These are phyloP conservation scores for Boletus calvinii DNA, from an alignment of 1,284 basidiomycete species.

Conservation along the genomic window DNA sequence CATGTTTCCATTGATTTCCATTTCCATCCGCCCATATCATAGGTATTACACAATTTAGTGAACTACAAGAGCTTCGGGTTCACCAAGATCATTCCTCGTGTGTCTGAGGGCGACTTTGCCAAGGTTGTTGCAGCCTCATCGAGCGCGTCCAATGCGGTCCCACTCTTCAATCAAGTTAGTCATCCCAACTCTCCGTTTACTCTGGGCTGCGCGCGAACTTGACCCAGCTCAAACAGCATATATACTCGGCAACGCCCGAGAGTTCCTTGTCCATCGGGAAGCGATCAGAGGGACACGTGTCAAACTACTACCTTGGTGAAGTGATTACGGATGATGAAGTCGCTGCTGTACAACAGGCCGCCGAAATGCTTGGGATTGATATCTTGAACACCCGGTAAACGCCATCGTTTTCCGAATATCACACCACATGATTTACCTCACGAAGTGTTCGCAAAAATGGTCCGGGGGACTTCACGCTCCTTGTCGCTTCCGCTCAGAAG, in stretches of 20 bases:
- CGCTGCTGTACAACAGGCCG: constrained; percentile 65
- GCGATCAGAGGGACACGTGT: constrained; percentile 69
- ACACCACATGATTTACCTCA: neutral
- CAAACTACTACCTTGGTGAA: constrained; percentile 80
- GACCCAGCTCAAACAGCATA: constrained; percentile 63
- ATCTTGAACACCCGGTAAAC: constrained; percentile 78
- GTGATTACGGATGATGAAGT: constrained; percentile 73
- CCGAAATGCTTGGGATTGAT: constrained; percentile 70
- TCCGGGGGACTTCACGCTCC: constrained; percentile 57
- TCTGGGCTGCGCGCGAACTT: constrained; percentile 7
- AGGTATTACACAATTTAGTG: constrained; percentile 75
- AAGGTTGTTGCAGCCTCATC: constrained; percentile 59
- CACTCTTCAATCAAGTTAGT: constrained; percentile 63
- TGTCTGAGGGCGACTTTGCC: constrained; percentile 59
- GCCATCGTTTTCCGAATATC: neutral
- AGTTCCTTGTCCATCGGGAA: constrained; percentile 74
- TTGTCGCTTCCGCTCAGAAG: constrained; percentile 65
- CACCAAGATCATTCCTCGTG: constrained; percentile 78
- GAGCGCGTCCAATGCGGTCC: constrained; percentile 52
- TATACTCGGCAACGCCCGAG: constrained; percentile 67
- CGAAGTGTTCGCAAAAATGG: constrained; percentile 67
- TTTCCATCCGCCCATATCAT: neutral
- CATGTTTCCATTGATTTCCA: neutral
- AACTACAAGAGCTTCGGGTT: constrained; percentile 83
- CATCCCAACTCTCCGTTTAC: neutral